A percentile compares a stretch with the other conserved stretches of the same genome.
Evolutionary conservation across 2,329 filamentous ascomycete genomes (phyloP).

Genomic region (Colletotrichum sp.): DNA sequence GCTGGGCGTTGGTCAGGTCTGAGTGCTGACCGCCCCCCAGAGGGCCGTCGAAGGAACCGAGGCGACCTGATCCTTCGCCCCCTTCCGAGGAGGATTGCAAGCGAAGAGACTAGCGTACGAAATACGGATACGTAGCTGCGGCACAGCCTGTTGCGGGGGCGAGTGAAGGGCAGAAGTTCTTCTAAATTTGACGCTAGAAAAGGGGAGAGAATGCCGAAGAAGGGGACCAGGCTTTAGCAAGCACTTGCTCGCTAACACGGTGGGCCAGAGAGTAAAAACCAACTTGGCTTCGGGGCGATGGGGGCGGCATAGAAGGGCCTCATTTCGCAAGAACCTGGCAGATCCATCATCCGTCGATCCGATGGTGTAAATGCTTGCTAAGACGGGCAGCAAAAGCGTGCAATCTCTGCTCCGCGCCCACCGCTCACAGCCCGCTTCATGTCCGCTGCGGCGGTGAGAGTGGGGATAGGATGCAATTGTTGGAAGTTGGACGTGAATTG

Average conservation of each 20-base stretch:
- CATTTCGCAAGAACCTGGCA: not conserved
- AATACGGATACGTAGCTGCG: not conserved
- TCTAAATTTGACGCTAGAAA: not conserved
- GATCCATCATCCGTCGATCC: not conserved
- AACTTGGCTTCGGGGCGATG: not conserved
- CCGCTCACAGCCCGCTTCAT: not conserved
- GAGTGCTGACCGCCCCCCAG: not conserved
- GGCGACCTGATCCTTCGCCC: not conserved
- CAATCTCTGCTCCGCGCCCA: not conserved
- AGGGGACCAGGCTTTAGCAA: not conserved
- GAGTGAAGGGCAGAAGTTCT: not conserved
- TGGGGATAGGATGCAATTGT: not conserved
- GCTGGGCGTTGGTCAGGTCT: not conserved
- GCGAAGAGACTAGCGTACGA: not conserved
- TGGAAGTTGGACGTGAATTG: not conserved
- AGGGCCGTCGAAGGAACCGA: not conserved
- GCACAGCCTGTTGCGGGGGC: not conserved
- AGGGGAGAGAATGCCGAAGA: not conserved
- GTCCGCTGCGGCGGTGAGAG: not conserved
- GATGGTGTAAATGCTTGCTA: not conserved
- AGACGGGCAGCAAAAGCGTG: not conserved
- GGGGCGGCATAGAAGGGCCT: not conserved
- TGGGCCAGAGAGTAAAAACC: not conserved
- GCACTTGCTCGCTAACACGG: not conserved
- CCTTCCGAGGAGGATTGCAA: not conserved